Percentiles rank a stretch among this genome's conserved stretches.
These are phyloP conservation scores for Omphalea diandra DNA, from an alignment of 441 rosid species.

Conservation along the genomic window DNA sequence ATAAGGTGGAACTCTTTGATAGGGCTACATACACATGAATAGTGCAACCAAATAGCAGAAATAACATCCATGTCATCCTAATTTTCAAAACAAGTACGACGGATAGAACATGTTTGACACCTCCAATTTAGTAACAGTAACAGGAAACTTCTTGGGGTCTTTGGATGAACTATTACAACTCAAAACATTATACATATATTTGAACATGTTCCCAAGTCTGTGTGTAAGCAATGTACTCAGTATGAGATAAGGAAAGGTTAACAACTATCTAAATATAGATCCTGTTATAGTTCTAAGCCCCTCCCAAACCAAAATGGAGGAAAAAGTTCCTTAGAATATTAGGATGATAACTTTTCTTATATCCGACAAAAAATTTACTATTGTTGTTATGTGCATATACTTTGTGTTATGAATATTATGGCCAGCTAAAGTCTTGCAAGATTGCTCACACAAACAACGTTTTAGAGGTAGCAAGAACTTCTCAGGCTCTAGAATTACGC, in stretches of 20 bases:
- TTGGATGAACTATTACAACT: not conserved
- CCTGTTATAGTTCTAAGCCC: not conserved
- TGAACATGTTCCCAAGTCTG: too few relatives aligned
- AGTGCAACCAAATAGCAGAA: constrained; percentile 3
- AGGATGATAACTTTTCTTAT: not conserved
- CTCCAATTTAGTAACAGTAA: not conserved
- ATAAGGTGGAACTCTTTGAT: too few relatives aligned
- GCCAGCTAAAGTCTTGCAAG: not conserved
- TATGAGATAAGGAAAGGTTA: not conserved
- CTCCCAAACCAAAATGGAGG: not conserved
- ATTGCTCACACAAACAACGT: not conserved
- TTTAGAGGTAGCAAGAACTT: not conserved
- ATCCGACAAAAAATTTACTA: not conserved
- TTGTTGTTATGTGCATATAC: not conserved
- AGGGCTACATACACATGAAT: too few relatives aligned
- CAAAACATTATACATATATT: not conserved
- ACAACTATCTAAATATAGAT: not conserved
- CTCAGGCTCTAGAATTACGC: not conserved
- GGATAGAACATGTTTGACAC: not conserved
- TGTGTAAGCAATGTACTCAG: not conserved
- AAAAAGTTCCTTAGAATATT: not conserved
- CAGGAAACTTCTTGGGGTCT: not conserved
- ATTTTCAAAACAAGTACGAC: not conserved
- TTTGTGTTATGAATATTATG: not conserved
- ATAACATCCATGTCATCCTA: not conserved